Conservation (phyloP, 2,329 filamentous ascomycete species). For the Penicillium freii region DNA sequence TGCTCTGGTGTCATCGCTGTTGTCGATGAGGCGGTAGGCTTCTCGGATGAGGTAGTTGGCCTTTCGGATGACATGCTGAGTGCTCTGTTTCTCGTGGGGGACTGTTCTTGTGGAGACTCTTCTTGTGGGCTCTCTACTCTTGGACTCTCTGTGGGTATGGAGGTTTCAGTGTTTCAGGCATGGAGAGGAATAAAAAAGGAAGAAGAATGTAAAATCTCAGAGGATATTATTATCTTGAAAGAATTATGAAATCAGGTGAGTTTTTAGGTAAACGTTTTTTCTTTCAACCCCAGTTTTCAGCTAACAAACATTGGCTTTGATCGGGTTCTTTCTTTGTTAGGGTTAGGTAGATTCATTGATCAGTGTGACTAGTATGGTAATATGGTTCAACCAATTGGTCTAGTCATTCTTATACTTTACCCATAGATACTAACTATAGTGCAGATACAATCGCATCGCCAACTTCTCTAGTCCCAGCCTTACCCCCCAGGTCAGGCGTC, state of each 20-base stretch:
- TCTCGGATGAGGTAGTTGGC: not conserved
- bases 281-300: not conserved
- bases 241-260: not conserved
- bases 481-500: slow-evolving; percentile 79
- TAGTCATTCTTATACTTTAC: slow-evolving; percentile 3
- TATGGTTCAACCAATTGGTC: not conserved
- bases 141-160: not conserved
- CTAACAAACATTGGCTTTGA: slow-evolving; percentile 8
- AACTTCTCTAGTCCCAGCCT: slow-evolving; percentile 65
- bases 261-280: not conserved
- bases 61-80: slow-evolving; percentile 5
- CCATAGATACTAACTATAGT: slow-evolving; percentile 49
- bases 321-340: not conserved
- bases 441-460: slow-evolving; percentile 74
- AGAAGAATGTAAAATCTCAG: not conserved
- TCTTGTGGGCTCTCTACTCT: not conserved
- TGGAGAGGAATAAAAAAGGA: not conserved
- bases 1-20: not conserved
- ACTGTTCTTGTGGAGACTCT: not conserved
- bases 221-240: not conserved
- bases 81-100: not conserved
- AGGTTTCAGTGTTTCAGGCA: not conserved
- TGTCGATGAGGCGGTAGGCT: not conserved
- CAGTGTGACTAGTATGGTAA: not conserved
- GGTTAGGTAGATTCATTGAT: not conserved